Conservation (phyloP, 2,329 filamentous ascomycete genomes). For the Colletotrichum abscissum region DNA sequence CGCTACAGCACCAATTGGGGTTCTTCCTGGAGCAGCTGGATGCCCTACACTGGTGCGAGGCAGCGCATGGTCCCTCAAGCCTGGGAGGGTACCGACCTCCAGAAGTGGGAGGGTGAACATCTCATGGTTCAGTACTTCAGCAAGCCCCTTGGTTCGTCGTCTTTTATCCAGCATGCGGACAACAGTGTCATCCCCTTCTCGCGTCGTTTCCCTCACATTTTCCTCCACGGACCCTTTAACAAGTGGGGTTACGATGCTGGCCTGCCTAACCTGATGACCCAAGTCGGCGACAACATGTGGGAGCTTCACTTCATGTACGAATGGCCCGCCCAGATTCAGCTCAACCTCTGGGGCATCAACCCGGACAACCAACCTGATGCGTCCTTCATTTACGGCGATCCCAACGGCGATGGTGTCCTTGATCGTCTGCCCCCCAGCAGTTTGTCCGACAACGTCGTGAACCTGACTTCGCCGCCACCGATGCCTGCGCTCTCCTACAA, state of each 20-base stretch:
- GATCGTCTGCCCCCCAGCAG: conserved; percentile 72
- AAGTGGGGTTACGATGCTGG: conserved; percentile 73
- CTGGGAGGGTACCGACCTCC: conserved; percentile 69
- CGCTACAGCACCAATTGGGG: conserved; percentile 73
- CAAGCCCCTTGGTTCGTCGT: conserved; percentile 66
- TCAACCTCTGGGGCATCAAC: conserved; percentile 77
- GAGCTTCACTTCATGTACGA: conserved; percentile 70
- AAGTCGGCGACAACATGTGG: conserved; percentile 64
- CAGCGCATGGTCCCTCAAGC: conserved; percentile 56
- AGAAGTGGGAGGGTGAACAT: conserved; percentile 71
- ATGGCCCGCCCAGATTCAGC: conserved; percentile 70
- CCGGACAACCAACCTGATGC: conserved; percentile 71
- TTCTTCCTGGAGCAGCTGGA: conserved; percentile 69
- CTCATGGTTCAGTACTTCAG: conserved; percentile 74
- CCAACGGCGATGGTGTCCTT: conserved; percentile 70
- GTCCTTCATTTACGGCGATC: conserved; percentile 69
- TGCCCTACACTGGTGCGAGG: conserved; percentile 63
- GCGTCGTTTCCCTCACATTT: conserved; percentile 71
- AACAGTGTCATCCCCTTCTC: conserved; percentile 43
- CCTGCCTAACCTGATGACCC: conserved; percentile 30
- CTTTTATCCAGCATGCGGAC: conserved; percentile 71
- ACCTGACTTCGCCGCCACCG: conserved; percentile 65
- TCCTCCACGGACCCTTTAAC: conserved; percentile 72
- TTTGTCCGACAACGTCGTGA: conserved; percentile 65
- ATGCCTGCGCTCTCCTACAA: conserved; percentile 65